Conservation (phyloP, 164 flowering plant genomes). For the Cinnamomum chago region DNA sequence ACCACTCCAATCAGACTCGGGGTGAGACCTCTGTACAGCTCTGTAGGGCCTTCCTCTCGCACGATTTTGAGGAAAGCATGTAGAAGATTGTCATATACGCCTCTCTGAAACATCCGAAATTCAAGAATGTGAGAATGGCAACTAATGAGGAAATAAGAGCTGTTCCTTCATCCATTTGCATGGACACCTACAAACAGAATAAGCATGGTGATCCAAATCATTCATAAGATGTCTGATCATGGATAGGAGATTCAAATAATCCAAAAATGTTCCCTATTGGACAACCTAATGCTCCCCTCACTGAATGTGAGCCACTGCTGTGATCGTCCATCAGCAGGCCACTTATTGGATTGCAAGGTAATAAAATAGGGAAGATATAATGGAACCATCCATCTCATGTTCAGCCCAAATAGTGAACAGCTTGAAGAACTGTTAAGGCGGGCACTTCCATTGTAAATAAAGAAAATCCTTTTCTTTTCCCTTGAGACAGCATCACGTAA, state of each 20-base stretch:
- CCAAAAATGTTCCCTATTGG: not conserved
- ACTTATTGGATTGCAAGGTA: too few relatives aligned
- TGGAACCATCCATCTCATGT: not conserved
- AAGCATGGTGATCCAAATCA: not conserved
- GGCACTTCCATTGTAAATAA: too few relatives aligned
- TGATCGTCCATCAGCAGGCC: not conserved
- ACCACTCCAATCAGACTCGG: conserved; percentile 92
- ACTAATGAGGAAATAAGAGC: not conserved
- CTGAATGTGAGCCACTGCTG: not conserved
- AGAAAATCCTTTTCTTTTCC: not conserved
- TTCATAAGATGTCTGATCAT: not conserved
- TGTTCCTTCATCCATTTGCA: not conserved
- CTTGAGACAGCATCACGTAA: not conserved
- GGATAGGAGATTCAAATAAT: not conserved
- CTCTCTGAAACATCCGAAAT: conserved; percentile 48
- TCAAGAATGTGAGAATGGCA: not conserved
- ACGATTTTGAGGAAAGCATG: conserved; percentile 84
- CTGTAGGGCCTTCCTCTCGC: conserved; percentile 72
- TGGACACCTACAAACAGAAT: not conserved
- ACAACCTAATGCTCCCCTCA: too few relatives aligned
- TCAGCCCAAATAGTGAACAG: not conserved
- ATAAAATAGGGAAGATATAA: not conserved
- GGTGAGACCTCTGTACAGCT: conserved; percentile 88
- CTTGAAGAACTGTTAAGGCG: not conserved
- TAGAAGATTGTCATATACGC: conserved; percentile 57